phyloP scores from a whole-genome alignment of 2,329 filamentous ascomycete genomes.

The Alternaria sp. region DNA sequence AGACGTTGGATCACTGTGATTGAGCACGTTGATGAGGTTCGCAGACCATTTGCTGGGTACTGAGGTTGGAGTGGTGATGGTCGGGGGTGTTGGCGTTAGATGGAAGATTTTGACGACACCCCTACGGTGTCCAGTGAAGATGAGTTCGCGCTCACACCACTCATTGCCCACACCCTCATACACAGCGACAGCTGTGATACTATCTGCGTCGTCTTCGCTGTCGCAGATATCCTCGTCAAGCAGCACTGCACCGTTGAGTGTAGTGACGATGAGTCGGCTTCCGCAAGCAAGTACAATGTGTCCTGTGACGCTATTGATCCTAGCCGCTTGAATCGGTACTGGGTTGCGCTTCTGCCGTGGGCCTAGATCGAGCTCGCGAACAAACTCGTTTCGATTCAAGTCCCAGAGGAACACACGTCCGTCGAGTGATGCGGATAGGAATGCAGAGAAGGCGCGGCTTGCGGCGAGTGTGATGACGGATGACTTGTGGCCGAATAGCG shows the following conservation, averaged over 20 bases:
- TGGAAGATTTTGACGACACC: slow-evolving; percentile 81
- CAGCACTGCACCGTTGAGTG: slow-evolving; percentile 83
- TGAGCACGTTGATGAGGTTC: slow-evolving; percentile 79
- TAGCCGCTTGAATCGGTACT: slow-evolving; percentile 68
- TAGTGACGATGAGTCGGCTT: slow-evolving; percentile 77
- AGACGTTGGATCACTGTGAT: slow-evolving; percentile 72
- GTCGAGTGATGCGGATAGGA: slow-evolving; percentile 82
- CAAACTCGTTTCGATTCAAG: slow-evolving; percentile 85
- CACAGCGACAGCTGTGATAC: slow-evolving; percentile 82
- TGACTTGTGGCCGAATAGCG: slow-evolving; percentile 87
- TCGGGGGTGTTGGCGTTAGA: slow-evolving; percentile 59
- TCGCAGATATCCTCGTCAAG: slow-evolving; percentile 82
- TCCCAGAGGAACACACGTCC: slow-evolving; percentile 92
- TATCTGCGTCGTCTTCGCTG: slow-evolving; percentile 67
- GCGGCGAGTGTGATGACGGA: slow-evolving; percentile 83
- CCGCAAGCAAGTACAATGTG: slow-evolving; percentile 87
- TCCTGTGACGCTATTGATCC: slow-evolving; percentile 88
- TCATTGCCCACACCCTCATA: slow-evolving; percentile 92
- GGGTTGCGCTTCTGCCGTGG: slow-evolving; percentile 28
- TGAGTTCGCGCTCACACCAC: slow-evolving; percentile 83
- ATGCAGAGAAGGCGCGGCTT: slow-evolving; percentile 84
- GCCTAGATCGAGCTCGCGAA: slow-evolving; percentile 70
- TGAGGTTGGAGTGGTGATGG: slow-evolving; percentile 49
- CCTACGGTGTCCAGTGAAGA: slow-evolving; percentile 86
- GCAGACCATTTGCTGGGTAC: slow-evolving; percentile 67